Conservation (phyloP, 1,284 basidiomycete species). For the Athelia sp. region DNA sequence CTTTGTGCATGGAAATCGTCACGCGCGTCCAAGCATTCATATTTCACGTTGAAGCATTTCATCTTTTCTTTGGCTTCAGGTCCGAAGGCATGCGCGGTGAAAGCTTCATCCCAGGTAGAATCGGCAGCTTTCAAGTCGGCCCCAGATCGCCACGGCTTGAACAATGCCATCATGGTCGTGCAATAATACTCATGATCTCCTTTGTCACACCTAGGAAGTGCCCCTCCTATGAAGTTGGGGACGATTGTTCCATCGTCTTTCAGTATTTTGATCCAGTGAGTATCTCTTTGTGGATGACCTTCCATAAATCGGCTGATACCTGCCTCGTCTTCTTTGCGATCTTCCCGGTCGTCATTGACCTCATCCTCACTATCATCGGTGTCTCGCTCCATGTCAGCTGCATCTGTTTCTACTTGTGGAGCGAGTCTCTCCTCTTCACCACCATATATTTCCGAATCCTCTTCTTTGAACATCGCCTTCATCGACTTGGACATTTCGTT, state of each 20-base stretch:
- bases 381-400: too few relatives aligned
- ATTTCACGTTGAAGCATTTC: slow-evolving; percentile 22
- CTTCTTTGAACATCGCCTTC: too few relatives aligned
- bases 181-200: slow-evolving; percentile 28
- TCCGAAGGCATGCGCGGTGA: slow-evolving; percentile 10
- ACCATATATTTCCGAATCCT: too few relatives aligned
- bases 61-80: slow-evolving; percentile 11
- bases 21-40: slow-evolving; percentile 27
- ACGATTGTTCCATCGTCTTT: background rate
- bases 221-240: slow-evolving; percentile 23
- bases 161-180: slow-evolving; percentile 24
- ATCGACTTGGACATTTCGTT: too few relatives aligned
- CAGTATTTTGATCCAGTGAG: background rate
- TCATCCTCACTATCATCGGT: too few relatives aligned
- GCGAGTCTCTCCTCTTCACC: too few relatives aligned
- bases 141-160: slow-evolving; percentile 24
- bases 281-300: background rate
- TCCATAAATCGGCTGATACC: background rate
- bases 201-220: slow-evolving; percentile 22
- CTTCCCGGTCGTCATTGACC: too few relatives aligned
- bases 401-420: too few relatives aligned
- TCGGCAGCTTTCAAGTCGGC: slow-evolving; percentile 15
- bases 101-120: slow-evolving; percentile 21
- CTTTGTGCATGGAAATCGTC: slow-evolving; percentile 25
- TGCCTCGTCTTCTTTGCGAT: too few relatives aligned